These are phyloP conservation scores for Hydnomerulius pinastri DNA, from an alignment of 768 basidiomycete genomes.

Conservation along the genomic window DNA sequence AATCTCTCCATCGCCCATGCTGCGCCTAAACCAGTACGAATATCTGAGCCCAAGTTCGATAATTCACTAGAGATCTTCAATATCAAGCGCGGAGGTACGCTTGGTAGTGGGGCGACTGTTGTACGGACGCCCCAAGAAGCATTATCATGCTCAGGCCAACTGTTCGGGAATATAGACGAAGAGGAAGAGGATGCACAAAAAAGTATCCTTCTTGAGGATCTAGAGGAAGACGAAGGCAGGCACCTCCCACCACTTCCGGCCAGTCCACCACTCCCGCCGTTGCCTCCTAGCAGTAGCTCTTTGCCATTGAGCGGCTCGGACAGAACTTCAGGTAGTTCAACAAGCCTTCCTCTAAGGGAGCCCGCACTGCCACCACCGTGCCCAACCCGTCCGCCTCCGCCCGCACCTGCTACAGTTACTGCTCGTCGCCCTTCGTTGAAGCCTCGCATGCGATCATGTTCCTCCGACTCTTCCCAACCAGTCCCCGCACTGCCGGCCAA, in stretches of 20 bases:
- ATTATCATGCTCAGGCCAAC: constrained; percentile 38
- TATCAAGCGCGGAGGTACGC: constrained; percentile 43
- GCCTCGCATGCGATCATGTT: constrained; percentile 18
- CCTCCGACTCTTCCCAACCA: constrained; percentile 41
- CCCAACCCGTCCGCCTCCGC: constrained; percentile 35
- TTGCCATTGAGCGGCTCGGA: neutral
- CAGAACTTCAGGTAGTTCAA: constrained; percentile 22
- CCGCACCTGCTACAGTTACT: constrained; percentile 19
- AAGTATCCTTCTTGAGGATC: constrained; percentile 9
- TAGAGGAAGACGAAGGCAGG: constrained; percentile 16
- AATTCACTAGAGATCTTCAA: constrained; percentile 34
- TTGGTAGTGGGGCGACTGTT: constrained; percentile 74
- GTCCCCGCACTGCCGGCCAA: constrained; percentile 53
- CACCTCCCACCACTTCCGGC: constrained; percentile 35
- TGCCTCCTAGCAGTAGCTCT: constrained; percentile 34
- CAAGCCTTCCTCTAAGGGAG: constrained; percentile 26
- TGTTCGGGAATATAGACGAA: constrained; percentile 9
- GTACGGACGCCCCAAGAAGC: constrained; percentile 84
- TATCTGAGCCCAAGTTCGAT: constrained; percentile 45
- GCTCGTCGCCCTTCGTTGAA: constrained; percentile 41
- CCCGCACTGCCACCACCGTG: constrained; percentile 34
- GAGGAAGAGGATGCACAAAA: constrained; percentile 12
- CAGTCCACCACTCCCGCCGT: constrained; percentile 56
- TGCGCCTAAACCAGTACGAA: constrained; percentile 41
- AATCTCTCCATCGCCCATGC: constrained; percentile 25